These are phyloP conservation scores for Moesziomyces antarcticus DNA, from an alignment of 1,284 basidiomycete species.

Conservation along the genomic window DNA sequence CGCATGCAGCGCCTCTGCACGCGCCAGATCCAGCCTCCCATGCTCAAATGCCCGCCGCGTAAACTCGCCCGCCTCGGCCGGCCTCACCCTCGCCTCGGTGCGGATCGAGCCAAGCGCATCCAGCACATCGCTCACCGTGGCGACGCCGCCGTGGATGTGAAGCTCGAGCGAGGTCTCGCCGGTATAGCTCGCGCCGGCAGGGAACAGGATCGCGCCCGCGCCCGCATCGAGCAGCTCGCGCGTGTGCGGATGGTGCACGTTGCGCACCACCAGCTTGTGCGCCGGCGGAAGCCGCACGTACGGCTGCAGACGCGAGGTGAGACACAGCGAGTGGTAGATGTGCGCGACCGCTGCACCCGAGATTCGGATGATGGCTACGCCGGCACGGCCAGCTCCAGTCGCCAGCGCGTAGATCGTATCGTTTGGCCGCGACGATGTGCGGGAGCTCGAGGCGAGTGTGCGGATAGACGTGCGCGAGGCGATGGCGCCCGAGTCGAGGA, in stretches of 20 bases:
- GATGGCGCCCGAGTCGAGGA: neutral
- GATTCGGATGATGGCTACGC: constrained; percentile 81
- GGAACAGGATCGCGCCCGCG: constrained; percentile 79
- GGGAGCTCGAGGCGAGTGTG: neutral
- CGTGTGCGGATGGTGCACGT: constrained; percentile 75
- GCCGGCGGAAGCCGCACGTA: constrained; percentile 69
- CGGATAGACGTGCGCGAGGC: neutral
- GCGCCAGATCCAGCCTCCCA: constrained; percentile 82
- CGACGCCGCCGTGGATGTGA: constrained; percentile 86
- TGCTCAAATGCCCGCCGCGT: constrained; percentile 82
- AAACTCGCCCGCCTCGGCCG: constrained; percentile 86
- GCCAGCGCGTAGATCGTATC: constrained; percentile 86
- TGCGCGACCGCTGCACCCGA: constrained; percentile 78
- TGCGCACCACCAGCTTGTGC: constrained; percentile 78
- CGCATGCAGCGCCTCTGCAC: constrained; percentile 85
- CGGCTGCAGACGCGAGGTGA: constrained; percentile 7
- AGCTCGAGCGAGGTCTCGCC: constrained; percentile 84
- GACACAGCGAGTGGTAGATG: constrained; percentile 75
- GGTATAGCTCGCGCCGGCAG: constrained; percentile 80
- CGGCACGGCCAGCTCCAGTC: constrained; percentile 82
- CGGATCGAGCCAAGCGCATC: constrained; percentile 72
- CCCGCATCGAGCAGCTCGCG: constrained; percentile 80
- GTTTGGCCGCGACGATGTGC: neutral
- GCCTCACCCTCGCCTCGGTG: constrained; percentile 71
- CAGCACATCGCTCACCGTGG: constrained; percentile 78